Base-by-base conservation (phyloP, 495 filamentous ascomycete species). In the Daldinia vernicosa region DNA sequence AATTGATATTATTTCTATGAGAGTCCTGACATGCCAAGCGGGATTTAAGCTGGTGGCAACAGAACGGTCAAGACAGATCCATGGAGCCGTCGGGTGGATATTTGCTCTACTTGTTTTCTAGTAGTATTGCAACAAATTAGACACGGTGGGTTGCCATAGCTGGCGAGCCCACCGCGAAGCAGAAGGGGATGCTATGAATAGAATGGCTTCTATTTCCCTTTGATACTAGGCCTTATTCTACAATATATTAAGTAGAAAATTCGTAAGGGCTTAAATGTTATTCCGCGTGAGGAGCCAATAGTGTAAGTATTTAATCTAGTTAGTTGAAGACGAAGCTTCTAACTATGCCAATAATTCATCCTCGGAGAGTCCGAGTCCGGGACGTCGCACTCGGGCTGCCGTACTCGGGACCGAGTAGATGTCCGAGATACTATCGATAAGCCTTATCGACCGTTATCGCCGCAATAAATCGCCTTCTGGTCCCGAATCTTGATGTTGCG, bases 21-120 rank as follows among this genome's bases (percentile, higher is more conserved):
- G 52, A 71, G 63, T 71, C 19, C 51, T 15, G 27, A 71, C 57
- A 66, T 71, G 61, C 68, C 68, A 66, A 30, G 43, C 57, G 30
- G 32, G 39, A 61, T 60, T 28, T 24, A 4, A 50, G 40, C 51
- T 55, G 57, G 37, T 43, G 33, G 26, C 53, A 43, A 14, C 28
- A 50, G 51, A 9, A 52, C 35, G 40, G 57, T 53, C 39, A n/a
- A 32, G 27, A 24, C 22, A 6, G 56, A 45, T 7, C 58, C 57
- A 37, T 35, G 51, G 37, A 63, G 28, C 24, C 32, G 51, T 58
- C 7, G 19, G 43, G 51, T 39, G 58, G 47, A 51, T 58, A 45
- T 66, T 64, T 70, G 47, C 54, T 35, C 60, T 59, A 17, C 15
- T 53, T 53, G 24, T 53, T 47, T 65, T 47, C 39, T 53, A 22